phyloP scores from a whole-genome alignment of 129 eudicot genomes.

The Smallanthus sonchifolius region DNA sequence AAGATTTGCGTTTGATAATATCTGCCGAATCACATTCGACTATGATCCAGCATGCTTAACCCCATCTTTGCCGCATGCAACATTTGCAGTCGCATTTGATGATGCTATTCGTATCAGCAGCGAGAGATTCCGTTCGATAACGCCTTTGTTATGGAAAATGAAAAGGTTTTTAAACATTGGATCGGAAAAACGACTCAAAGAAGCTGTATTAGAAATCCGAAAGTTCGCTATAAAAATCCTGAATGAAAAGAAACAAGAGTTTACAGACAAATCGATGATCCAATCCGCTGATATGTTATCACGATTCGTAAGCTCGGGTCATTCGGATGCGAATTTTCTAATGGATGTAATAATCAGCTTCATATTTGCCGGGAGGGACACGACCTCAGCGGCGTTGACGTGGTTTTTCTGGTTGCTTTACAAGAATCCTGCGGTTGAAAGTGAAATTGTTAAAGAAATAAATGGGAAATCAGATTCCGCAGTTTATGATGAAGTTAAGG shows the following conservation, averaged over 20 bases:
- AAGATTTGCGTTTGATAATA: constrained; percentile 36
- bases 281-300: constrained; percentile 25
- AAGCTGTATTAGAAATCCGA: constrained; percentile 21
- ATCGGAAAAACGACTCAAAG: constrained; percentile 15
- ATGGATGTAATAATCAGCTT: constrained; percentile 53
- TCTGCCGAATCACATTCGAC: constrained; percentile 28
- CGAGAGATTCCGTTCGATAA: constrained; percentile 12
- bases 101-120: constrained; percentile 20
- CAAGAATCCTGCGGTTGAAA: constrained; percentile 21
- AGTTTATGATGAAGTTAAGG: constrained; percentile 32
- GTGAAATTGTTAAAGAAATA: constrained; percentile 15
- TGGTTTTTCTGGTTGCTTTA: constrained; percentile 29
- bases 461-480: constrained; percentile 14
- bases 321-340: constrained; percentile 43
- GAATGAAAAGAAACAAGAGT: constrained; percentile 25
- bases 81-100: constrained; percentile 30
- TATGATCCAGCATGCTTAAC: constrained; percentile 25
- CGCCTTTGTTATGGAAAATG: constrained; percentile 53
- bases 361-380: constrained; percentile 45
- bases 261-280: background rate
- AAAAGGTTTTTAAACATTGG: constrained; percentile 26
- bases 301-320: constrained; percentile 32
- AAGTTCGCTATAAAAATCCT: constrained; percentile 13
- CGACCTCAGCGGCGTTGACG: constrained; percentile 30
- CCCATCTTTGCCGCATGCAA: constrained; percentile 21